Evolutionary conservation across 352 stramenopile species (phyloP), one percentile per base, ranked within the genome.

Genomic region (Hyphochytrium catenoides): DNA sequence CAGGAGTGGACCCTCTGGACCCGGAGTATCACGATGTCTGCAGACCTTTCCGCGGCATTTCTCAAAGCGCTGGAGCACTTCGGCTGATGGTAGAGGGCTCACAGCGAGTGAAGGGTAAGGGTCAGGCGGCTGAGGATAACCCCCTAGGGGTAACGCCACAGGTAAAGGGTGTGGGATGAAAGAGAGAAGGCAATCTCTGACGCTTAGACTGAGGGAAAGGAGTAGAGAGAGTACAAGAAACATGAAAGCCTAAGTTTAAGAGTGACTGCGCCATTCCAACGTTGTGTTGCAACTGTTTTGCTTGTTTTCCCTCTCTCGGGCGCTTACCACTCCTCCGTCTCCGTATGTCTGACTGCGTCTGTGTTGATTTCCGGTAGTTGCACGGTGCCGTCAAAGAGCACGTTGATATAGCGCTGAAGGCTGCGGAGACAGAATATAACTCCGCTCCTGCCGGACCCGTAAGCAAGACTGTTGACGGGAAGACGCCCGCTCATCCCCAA

Each of bases 11-110:
- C 33, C 53, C 70, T 15, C 89, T 91, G 36, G 56, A 88, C 9
- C 55, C 67, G n/a, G 57, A 77, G 29, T 71, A 73, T 46, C 68
- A 82, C 44, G 71, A 91, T 41, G 52, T 40, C 7, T 56, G 48
- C 26, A 62, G 75, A 17, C 72, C 67, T 29, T 72, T 89, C 53
- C 68, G 76, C 23, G 76, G 76, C 33, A 76, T 87, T 41, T 56
- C 86, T 39, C 73, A 56, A 12, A 74, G 62, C 26, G 76, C 76
- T 16, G 52, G 62, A 25, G 67, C 83, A 47, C 35, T 91, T 34
- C 71, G 74, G 8, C 43, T 84, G 16, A 73, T 91, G 56, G 55
- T 91, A 21, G 72, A 86, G 33, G 68, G 62, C 31, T 91, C 75
- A 39, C 83, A 79, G 57, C 62, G 59, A 22, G 44, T 74, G 15